Evolutionary conservation across 2,329 filamentous ascomycete genomes (phyloP).

Genomic region (Aspergillus sp.): DNA sequence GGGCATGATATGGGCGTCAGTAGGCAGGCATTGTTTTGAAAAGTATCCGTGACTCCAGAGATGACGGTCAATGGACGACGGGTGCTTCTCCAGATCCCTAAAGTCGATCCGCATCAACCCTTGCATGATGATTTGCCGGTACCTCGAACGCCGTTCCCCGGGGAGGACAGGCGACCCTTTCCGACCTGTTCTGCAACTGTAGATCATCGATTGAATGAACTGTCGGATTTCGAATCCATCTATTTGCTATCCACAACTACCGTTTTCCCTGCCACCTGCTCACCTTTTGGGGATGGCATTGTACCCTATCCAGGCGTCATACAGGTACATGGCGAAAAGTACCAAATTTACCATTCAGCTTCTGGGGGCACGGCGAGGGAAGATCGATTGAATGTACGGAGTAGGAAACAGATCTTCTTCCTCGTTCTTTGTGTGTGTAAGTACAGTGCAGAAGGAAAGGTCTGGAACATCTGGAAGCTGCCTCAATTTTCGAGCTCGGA

Average conservation of each 20-base stretch:
- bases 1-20: background rate
- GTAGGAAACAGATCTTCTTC: background rate
- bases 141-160: slow-evolving; percentile 10
- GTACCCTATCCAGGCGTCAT: background rate
- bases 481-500: background rate
- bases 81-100: slow-evolving; percentile 12
- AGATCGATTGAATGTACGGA: slow-evolving; percentile 24
- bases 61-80: background rate
- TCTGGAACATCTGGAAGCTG: background rate
- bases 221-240: slow-evolving; percentile 20
- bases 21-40: background rate
- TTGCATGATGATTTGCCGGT: slow-evolving; percentile 20
- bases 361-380: slow-evolving; percentile 22
- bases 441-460: slow-evolving; percentile 12
- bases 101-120: slow-evolving; percentile 23
- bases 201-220: slow-evolving; percentile 12
- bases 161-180: slow-evolving; percentile 14
- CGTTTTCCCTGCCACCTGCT: slow-evolving; percentile 1
- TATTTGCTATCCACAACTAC: slow-evolving; percentile 18
- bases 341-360: slow-evolving; percentile 9
- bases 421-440: background rate
- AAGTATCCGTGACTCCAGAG: background rate
- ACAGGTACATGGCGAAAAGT: slow-evolving; percentile 15
- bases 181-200: slow-evolving; percentile 12
- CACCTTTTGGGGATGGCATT: background rate